Percentiles rank a stretch among this genome's conserved stretches.
These are phyloP conservation scores for Chenopodium berlandieri DNA, from an alignment of 148 eudicot species.

Conservation along the genomic window DNA sequence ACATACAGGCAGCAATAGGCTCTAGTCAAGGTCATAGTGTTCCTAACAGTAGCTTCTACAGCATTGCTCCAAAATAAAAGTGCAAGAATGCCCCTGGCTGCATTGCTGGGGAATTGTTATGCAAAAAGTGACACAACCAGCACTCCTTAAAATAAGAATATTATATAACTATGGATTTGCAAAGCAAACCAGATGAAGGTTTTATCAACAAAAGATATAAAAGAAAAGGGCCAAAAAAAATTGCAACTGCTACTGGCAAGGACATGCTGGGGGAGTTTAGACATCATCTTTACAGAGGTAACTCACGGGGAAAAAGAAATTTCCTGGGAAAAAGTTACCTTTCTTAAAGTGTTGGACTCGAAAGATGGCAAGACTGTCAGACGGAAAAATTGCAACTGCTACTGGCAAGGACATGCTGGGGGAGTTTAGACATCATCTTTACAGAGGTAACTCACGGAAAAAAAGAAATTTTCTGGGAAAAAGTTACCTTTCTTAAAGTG, in stretches of 20 bases:
- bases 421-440: neutral
- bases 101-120: neutral
- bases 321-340: too few species aligned
- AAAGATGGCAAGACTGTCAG: neutral
- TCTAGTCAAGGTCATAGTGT: neutral
- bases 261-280: neutral
- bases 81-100: neutral
- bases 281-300: neutral
- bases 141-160: constrained; percentile 1
- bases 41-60: neutral
- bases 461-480: neutral
- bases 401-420: neutral
- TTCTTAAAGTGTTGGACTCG: too few species aligned
- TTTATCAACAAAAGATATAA: neutral
- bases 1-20: neutral
- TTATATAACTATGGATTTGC: neutral
- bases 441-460: neutral
- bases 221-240: neutral
- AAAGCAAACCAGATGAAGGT: neutral
- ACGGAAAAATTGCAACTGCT: neutral
- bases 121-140: neutral
- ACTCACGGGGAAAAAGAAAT: neutral
- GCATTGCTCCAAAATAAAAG: neutral
- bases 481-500: neutral
- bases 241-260: too few species aligned